Evolutionary conservation across 83 land plant species (phyloP), one percentile per base, ranked within the genome.

Genomic region (Isoetes engelmannii): DNA sequence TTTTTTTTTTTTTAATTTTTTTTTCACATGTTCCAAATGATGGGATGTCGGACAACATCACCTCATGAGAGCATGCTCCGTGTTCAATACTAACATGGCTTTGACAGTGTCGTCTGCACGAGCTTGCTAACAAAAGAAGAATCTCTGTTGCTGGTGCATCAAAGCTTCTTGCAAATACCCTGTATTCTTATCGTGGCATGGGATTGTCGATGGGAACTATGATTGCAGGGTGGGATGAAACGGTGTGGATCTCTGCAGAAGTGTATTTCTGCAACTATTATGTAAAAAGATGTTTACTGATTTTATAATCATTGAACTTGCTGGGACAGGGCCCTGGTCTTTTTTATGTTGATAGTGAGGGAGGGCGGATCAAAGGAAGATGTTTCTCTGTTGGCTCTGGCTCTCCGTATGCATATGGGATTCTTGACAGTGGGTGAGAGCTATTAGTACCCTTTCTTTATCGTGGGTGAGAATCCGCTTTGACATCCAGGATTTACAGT

Each of bases 211-310:
- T 93, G 68, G 98, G 98, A 56, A 93, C 98, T 44, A 93, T 93
- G 98, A 93, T 93, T 77, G 98, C 98, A 72, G 98, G 98, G 53
- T 93, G 96, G 96, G 98, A 93, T 77, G 98, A 93, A 78, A 85
- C 84, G 58, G 97, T 92, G 79, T 12, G 43, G 7, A 41, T 44
- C 20, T 15, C 18, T 46, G 55, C 61, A 12, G 37, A 28, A 28
- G 42, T 73, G 6, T 67, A 0, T 61, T 13, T 28, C 60, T 41
- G 17, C 5, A 9, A 21, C 19, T 17, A 69, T 56, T 17, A 47
- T 44, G 18, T 56, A 18, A 18, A 44, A 51, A 42, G 48, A 28
- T 17, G 12, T 43, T 19, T 58, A 28, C 7, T 7, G 1, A 42
- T 67, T 75, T 55, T 15, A 4, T 44, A 47, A 45, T 58, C 12